These are phyloP conservation scores for Botrytis elliptica DNA, from an alignment of 2,329 filamentous ascomycete genomes.

Conservation along the genomic window DNA sequence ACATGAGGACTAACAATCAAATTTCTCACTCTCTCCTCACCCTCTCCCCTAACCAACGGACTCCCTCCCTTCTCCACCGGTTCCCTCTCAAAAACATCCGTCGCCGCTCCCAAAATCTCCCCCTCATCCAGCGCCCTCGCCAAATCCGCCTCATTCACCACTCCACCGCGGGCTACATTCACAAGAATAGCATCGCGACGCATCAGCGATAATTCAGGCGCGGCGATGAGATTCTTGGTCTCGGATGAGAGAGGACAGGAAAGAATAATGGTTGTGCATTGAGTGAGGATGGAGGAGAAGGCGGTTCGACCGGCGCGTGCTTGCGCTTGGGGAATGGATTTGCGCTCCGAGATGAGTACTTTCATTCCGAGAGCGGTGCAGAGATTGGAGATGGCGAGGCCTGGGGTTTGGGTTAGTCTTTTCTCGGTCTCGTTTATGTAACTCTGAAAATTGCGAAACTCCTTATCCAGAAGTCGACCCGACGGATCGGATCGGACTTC, in stretches of 20 bases:
- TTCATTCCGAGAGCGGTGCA: conserved; percentile 6
- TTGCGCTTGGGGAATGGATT: background rate
- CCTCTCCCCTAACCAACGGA: background rate
- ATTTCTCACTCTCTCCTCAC: background rate
- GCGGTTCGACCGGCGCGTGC: background rate
- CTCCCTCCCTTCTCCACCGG: background rate
- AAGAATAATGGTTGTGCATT: background rate
- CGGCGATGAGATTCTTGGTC: background rate
- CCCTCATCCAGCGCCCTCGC: background rate
- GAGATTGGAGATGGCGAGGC: background rate
- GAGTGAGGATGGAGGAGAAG: background rate
- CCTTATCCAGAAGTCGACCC: background rate
- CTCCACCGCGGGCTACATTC: background rate
- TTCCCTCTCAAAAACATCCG: conserved; percentile 7
- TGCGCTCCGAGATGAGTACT: background rate
- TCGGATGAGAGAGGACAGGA: background rate
- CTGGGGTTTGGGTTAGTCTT: background rate
- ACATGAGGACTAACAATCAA: conserved; percentile 12
- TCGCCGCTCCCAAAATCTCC: conserved; percentile 6
- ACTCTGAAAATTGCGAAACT: background rate
- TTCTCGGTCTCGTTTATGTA: background rate
- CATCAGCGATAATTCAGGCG: background rate
- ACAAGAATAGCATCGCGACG: background rate
- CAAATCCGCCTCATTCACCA: background rate
- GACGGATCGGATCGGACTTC: too few species aligned